Evolutionary conservation across 495 filamentous ascomycete genomes (phyloP).

Genomic region (Rhypophila decipiens): DNA sequence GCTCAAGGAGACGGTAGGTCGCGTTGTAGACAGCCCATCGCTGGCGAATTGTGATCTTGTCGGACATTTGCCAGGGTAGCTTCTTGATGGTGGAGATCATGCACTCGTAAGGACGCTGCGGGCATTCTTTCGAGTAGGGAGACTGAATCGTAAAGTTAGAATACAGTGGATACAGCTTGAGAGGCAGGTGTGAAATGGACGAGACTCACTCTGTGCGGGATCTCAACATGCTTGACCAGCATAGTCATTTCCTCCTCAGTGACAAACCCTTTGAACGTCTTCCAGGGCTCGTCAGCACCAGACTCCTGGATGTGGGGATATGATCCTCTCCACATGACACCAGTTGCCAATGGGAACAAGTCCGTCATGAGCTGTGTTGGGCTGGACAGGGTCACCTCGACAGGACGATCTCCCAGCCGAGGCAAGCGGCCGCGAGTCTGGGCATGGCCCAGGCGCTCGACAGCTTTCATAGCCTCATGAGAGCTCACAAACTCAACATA

Average conservation of each 20-base stretch:
- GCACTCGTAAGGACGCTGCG: constrained; percentile 68
- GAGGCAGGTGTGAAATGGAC: background rate
- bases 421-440: constrained; percentile 33
- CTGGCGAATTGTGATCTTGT: constrained; percentile 57
- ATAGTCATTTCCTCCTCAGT: constrained; percentile 65
- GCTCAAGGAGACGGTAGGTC: constrained; percentile 39
- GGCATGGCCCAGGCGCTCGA: constrained; percentile 37
- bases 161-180: background rate
- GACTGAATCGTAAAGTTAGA: constrained; percentile 40
- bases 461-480: constrained; percentile 47
- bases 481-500: constrained; percentile 60
- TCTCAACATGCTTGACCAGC: constrained; percentile 59
- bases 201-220: constrained; percentile 57
- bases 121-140: constrained; percentile 56
- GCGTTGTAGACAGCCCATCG: constrained; percentile 53
- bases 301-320: constrained; percentile 38
- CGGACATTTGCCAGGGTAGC: constrained; percentile 62
- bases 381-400: constrained; percentile 55
- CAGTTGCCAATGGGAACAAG: constrained; percentile 62
- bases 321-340: constrained; percentile 51
- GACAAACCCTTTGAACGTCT: constrained; percentile 65
- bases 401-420: constrained; percentile 58
- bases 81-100: constrained; percentile 71
- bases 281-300: constrained; percentile 43
- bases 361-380: constrained; percentile 58